Conservation (phyloP, 139 green algal genomes). For the Chlamydomonas schloesseri region DNA sequence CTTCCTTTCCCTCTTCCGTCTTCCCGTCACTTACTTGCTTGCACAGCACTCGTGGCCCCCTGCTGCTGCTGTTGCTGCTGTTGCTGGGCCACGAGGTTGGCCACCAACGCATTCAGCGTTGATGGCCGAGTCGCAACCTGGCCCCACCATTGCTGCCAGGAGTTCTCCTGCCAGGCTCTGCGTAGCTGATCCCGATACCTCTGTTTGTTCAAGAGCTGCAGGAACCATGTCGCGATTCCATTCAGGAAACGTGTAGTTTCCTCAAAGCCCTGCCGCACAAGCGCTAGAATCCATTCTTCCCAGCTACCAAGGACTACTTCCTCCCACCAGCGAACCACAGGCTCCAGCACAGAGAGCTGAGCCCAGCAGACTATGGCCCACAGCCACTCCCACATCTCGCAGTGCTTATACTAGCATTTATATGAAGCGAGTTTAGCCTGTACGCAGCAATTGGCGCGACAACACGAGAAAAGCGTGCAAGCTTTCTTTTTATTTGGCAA, state of each 20-base stretch:
- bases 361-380: neutral
- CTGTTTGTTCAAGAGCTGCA: constrained; percentile 49
- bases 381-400: neutral
- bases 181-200: constrained; percentile 48
- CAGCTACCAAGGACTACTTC: constrained; percentile 36
- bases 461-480: no score
- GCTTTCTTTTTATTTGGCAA: no score
- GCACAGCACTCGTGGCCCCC: no score
- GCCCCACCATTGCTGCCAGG: constrained; percentile 51
- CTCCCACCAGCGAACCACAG: constrained; percentile 52
- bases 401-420: no score
- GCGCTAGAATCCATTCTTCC: constrained; percentile 46
- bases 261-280: constrained; percentile 51
- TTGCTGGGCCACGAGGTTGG: constrained; percentile 19
- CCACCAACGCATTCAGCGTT: constrained; percentile 57
- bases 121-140: constrained; percentile 35
- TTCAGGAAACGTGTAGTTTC: constrained; percentile 48
- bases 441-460: no score
- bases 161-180: constrained; percentile 49
- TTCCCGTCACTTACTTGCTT: no score
- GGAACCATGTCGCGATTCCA: constrained; percentile 35
- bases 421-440: no score
- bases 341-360: constrained; percentile 41
- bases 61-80: neutral
- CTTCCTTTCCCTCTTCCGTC: no score